Percentiles rank a stretch among this genome's conserved stretches.
Evolutionary conservation across 1,284 basidiomycete species (phyloP).

Genomic region (Pseudozyma tsukubaensis): DNA sequence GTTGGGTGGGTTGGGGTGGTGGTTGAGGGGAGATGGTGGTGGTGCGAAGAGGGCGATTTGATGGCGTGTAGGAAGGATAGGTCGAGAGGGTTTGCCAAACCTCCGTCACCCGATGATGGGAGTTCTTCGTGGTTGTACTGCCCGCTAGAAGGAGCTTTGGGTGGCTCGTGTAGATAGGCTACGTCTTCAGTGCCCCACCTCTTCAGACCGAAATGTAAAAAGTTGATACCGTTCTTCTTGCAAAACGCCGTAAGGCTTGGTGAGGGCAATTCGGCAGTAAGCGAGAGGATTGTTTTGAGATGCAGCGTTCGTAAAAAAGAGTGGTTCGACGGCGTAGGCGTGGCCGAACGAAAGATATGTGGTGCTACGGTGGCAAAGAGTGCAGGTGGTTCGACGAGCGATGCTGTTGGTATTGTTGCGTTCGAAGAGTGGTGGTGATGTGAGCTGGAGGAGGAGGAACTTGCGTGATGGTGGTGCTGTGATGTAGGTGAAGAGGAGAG

Average conservation of each 20-base stretch:
- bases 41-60: slow-evolving; percentile 8
- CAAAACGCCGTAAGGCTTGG: slow-evolving; percentile 47
- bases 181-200: slow-evolving; percentile 17
- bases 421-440: slow-evolving; percentile 16
- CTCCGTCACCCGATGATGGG: no score
- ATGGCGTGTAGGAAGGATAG: slow-evolving; percentile 25
- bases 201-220: slow-evolving; percentile 58
- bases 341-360: slow-evolving; percentile 58
- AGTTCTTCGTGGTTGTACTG: no score
- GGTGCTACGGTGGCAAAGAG: slow-evolving; percentile 59
- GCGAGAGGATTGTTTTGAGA: slow-evolving; percentile 57
- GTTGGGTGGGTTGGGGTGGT: no score
- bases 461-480: slow-evolving; percentile 9
- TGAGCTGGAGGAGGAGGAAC: slow-evolving; percentile 12
- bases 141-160: neutral
- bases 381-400: slow-evolving; percentile 53
- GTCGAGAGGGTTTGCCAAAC: neutral
- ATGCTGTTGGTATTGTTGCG: slow-evolving; percentile 34
- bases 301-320: slow-evolving; percentile 50
- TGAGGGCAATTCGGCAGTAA: slow-evolving; percentile 61
- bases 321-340: slow-evolving; percentile 42
- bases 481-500: slow-evolving; percentile 13
- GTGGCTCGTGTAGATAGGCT: neutral
- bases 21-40: slow-evolving; percentile 3
- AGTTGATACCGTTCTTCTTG: slow-evolving; percentile 34